Conservation (phyloP, 306 rosid species). For the Sicyos baderoa region DNA sequence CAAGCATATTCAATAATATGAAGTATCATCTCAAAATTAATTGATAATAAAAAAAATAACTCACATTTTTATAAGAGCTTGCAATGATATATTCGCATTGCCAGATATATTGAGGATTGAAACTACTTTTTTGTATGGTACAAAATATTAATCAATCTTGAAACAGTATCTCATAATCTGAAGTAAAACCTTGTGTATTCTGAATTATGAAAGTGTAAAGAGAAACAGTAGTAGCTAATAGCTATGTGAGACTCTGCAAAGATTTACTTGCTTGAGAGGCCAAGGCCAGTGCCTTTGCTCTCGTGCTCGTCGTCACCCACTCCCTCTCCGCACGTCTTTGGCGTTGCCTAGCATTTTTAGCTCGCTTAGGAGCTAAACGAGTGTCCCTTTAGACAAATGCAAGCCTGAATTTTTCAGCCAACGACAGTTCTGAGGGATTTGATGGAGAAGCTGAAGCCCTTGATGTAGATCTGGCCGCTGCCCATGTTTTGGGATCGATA, state of each 20-base stretch:
- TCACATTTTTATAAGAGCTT: too few species aligned
- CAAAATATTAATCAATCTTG: background rate
- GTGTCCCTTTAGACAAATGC: conserved; percentile 88
- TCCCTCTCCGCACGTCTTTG: conserved; percentile 75
- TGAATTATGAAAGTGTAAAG: background rate
- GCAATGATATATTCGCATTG: too few species aligned
- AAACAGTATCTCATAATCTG: too few species aligned
- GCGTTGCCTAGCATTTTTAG: conserved; percentile 82
- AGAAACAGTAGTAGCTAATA: conserved; percentile 11
- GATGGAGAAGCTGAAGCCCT: conserved; percentile 30
- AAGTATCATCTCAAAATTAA: too few species aligned
- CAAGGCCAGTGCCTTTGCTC: conserved; percentile 60
- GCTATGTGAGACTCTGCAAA: conserved; percentile 24
- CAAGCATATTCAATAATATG: too few species aligned
- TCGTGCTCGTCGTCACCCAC: conserved; percentile 49
- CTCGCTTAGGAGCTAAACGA: conserved; percentile 79
- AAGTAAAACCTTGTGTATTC: background rate
- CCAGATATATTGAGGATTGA: too few species aligned
- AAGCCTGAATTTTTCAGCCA: conserved; percentile 83
- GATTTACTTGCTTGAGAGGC: conserved; percentile 70
- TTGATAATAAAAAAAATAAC: too few species aligned
- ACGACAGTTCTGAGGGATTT: conserved; percentile 45
- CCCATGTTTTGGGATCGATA: conserved; percentile 73
- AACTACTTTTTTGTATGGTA: background rate
- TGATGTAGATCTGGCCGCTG: conserved; percentile 31